Evolutionary conservation across 2,329 filamentous ascomycete species (phyloP).

Genomic region (Stachybotrys chlorohalonatus): DNA sequence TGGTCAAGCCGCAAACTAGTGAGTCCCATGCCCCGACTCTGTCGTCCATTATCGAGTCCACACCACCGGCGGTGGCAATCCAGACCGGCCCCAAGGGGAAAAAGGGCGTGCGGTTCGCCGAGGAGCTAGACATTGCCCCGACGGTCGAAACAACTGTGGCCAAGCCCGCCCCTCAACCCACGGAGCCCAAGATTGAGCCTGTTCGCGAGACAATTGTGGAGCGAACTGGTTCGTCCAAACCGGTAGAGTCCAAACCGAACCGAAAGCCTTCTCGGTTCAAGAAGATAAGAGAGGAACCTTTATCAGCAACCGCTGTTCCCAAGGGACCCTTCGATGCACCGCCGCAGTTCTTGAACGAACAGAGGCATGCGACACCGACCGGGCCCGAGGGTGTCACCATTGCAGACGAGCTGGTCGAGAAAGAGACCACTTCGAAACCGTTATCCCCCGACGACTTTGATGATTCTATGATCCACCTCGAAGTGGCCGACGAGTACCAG

Average conservation of each 20-base stretch:
- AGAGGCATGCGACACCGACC: constrained; percentile 29
- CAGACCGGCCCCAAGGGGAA: constrained; percentile 24
- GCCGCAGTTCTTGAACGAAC: constrained; percentile 26
- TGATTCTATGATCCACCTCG: constrained; percentile 57
- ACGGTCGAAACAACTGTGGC: constrained; percentile 14
- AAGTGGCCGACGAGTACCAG: constrained; percentile 78
- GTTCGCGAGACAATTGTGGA: constrained; percentile 43
- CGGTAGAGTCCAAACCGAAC: constrained; percentile 19
- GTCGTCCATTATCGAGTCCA: constrained; percentile 8
- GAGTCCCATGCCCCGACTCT: constrained; percentile 7
- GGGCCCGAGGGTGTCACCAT: constrained; percentile 47
- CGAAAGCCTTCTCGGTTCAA: constrained; percentile 44
- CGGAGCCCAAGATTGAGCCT: constrained; percentile 32
- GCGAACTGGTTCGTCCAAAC: constrained; percentile 20
- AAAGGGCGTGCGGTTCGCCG: constrained; percentile 77
- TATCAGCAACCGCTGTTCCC: constrained; percentile 13
- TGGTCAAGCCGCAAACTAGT: constrained; percentile 28
- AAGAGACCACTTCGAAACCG: constrained; percentile 24
- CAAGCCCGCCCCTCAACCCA: constrained; percentile 9
- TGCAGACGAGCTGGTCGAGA: constrained; percentile 50
- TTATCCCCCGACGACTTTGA: constrained; percentile 58
- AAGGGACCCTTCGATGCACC: constrained; percentile 36
- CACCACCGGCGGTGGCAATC: constrained; percentile 22
- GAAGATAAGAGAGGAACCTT: constrained; percentile 21
- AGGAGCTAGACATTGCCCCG: constrained; percentile 60